These are phyloP conservation scores for Candida golubevii DNA, from an alignment of 805 yeast genomes.

Conservation along the genomic window DNA sequence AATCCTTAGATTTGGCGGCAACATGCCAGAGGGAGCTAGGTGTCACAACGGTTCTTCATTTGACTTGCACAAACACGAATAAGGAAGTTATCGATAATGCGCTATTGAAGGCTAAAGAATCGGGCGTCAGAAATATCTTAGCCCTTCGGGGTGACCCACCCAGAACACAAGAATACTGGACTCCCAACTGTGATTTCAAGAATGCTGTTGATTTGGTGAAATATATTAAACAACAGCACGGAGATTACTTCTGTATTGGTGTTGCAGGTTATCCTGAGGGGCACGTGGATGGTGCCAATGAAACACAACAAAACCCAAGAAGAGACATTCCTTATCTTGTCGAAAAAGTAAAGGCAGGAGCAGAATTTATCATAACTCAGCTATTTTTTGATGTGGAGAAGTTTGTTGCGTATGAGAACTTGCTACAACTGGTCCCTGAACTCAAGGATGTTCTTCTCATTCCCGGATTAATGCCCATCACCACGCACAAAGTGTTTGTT, in stretches of 20 bases:
- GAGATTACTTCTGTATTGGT: conserved; percentile 85
- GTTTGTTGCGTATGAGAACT: conserved; percentile 60
- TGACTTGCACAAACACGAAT: conserved; percentile 94
- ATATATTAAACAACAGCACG: conserved; percentile 67
- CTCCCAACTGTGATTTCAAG: conserved; percentile 53
- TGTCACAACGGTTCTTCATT: conserved; percentile 87
- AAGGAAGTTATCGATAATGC: conserved; percentile 75
- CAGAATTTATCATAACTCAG: conserved; percentile 89
- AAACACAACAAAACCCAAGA: conserved; percentile 55
- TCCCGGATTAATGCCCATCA: conserved; percentile 91
- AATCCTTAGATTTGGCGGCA: conserved; percentile 78
- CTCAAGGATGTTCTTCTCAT: conserved; percentile 54
- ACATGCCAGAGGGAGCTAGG: conserved; percentile 71
- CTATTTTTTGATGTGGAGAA: conserved; percentile 83
- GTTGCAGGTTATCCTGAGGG: conserved; percentile 99
- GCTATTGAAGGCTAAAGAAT: conserved; percentile 58
- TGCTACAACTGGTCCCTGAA: conserved; percentile 40
- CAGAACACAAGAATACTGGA: conserved; percentile 63
- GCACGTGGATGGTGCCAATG: conserved; percentile 82
- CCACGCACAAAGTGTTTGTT: conserved; percentile 74
- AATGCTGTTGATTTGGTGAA: conserved; percentile 83
- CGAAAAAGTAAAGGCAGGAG: conserved; percentile 90
- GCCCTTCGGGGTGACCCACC: conserved; percentile 98
- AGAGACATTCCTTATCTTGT: conserved; percentile 75
- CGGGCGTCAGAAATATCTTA: conserved; percentile 83